Conservation (phyloP, 306 rosid species). For the Casuarina glauca region DNA sequence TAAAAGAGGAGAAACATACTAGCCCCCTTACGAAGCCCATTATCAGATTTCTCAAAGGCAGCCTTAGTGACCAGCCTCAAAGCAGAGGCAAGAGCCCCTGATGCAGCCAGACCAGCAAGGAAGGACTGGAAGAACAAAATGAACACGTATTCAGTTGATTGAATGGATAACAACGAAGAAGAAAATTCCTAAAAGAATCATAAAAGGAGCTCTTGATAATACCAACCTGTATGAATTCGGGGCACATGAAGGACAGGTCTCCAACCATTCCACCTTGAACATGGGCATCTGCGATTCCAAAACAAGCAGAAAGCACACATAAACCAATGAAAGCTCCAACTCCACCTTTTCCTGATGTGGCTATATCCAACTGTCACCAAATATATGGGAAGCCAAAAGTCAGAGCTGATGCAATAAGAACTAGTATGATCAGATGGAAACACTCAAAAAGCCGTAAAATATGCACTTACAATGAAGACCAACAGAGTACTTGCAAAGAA, state of each 20-base stretch:
- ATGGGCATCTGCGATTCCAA: slow-evolving; percentile 75
- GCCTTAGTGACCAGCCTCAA: slow-evolving; percentile 68
- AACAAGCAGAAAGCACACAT: slow-evolving; percentile 55
- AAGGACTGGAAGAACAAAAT: slow-evolving; percentile 54
- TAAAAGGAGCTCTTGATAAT: background rate
- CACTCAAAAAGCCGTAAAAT: background rate
- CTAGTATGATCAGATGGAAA: background rate
- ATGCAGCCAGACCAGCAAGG: slow-evolving; percentile 77
- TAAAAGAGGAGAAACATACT: slow-evolving; percentile 43
- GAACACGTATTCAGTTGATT: background rate
- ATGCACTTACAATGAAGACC: slow-evolving; percentile 66
- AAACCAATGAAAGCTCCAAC: slow-evolving; percentile 56
- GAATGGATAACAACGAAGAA: background rate
- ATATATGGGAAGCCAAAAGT: background rate
- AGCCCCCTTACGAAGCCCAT: slow-evolving; percentile 91
- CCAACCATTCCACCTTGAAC: slow-evolving; percentile 88
- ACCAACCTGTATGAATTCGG: slow-evolving; percentile 77
- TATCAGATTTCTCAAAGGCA: slow-evolving; percentile 52
- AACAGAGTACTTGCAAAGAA: slow-evolving; percentile 54
- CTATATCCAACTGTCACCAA: slow-evolving; percentile 62
- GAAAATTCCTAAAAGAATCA: too few species aligned
- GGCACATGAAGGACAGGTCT: slow-evolving; percentile 63
- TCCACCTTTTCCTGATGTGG: slow-evolving; percentile 68
- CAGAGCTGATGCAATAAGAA: slow-evolving; percentile 10
- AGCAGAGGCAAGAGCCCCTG: slow-evolving; percentile 68